These are phyloP conservation scores for Phaeosphaeriaceae sp. DNA, from an alignment of 2,329 filamentous ascomycete genomes.

Conservation along the genomic window DNA sequence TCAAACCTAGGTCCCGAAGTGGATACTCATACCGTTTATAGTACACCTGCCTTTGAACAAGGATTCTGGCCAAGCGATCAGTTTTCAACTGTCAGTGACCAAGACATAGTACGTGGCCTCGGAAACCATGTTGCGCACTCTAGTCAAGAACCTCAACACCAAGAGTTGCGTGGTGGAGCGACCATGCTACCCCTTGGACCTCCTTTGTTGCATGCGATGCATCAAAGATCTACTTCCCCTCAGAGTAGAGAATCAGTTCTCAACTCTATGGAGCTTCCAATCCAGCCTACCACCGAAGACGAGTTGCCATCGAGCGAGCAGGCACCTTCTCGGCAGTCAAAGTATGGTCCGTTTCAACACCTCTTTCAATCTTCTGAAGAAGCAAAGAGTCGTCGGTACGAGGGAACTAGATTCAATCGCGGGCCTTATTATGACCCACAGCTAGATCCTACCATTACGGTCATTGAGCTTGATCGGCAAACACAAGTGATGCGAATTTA, in stretches of 20 bases:
- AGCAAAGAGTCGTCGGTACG: conserved; percentile 34
- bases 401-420: conserved; percentile 32
- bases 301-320: not conserved
- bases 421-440: conserved; percentile 32
- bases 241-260: conserved; percentile 2
- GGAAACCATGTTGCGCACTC: conserved; percentile 17
- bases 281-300: conserved; percentile 2
- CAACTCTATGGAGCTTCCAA: conserved; percentile 8
- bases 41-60: not conserved
- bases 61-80: not conserved
- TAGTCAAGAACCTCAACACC: conserved; percentile 4
- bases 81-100: conserved; percentile 10
- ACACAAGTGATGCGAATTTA: conserved; percentile 42
- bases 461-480: conserved; percentile 24
- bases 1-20: conserved; percentile 3
- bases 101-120: conserved; percentile 14
- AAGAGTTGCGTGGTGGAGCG: conserved; percentile 3
- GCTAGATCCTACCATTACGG: conserved; percentile 28
- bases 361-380: conserved; percentile 24
- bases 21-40: no score
- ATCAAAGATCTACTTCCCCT: conserved; percentile 7
- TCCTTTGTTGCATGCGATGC: conserved; percentile 14
- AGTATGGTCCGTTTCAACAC: conserved; percentile 28
- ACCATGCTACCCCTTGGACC: not conserved
- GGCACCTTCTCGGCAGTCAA: conserved; percentile 6